Percentiles rank a stretch among this genome's conserved stretches.
Conservation (phyloP, 352 stramenopile genomes). For the Aphanomyces invadans region DNA sequence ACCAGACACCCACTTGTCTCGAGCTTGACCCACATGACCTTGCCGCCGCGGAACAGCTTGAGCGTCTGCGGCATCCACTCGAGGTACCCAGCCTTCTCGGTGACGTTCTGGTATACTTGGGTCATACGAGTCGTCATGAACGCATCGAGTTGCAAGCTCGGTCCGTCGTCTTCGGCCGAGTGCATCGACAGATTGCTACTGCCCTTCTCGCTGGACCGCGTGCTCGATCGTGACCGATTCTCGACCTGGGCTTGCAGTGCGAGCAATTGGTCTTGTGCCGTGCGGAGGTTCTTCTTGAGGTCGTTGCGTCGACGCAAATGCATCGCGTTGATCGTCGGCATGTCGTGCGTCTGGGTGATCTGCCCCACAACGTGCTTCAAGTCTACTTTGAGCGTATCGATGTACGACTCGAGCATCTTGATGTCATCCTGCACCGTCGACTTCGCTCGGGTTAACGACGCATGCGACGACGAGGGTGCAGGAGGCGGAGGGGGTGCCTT, state of each 20-base stretch:
- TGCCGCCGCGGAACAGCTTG: conserved; percentile 16
- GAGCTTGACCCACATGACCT: conserved; percentile 19
- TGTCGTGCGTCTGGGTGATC: background rate
- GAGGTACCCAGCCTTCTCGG: conserved; percentile 17
- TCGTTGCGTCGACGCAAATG: conserved; percentile 13
- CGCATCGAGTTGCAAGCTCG: background rate
- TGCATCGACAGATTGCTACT: no score
- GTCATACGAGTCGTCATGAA: conserved; percentile 14
- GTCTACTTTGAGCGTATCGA: conserved; percentile 16
- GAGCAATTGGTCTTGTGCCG: conserved; percentile 15
- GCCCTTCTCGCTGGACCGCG: no score
- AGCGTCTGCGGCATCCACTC: conserved; percentile 10
- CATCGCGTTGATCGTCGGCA: conserved; percentile 1
- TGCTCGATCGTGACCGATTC: no score
- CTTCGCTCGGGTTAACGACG: no score
- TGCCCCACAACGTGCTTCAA: background rate
- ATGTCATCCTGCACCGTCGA: background rate
- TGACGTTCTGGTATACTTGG: conserved; percentile 18
- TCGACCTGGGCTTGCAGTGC: background rate
- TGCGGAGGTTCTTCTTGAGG: conserved; percentile 21
- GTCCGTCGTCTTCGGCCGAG: background rate
- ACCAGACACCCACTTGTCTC: conserved; percentile 19
- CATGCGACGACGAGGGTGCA: background rate
- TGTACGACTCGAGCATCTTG: conserved; percentile 12
- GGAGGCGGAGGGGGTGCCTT: background rate